Conservation (phyloP, 2,329 filamentous ascomycete species). For the Stagonosporopsis vannaccii region DNA sequence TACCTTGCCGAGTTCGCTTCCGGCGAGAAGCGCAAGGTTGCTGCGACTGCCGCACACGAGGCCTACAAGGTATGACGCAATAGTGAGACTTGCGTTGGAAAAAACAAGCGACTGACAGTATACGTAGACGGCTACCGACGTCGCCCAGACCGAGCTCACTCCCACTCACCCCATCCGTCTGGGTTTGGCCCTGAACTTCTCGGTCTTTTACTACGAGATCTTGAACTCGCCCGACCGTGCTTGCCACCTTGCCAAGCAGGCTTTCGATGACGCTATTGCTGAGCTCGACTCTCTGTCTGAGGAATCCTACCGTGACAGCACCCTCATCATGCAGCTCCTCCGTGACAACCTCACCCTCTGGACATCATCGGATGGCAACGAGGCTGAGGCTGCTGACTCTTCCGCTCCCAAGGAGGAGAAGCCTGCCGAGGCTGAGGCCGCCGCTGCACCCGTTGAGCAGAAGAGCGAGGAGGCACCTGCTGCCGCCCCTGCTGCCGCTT, state of each 20-base stretch:
- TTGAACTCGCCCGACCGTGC: conserved; percentile 97
- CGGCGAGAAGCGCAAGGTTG: conserved; percentile 89
- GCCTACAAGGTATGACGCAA: conserved; percentile 86
- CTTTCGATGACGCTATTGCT: conserved; percentile 97
- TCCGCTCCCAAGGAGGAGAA: conserved; percentile 70
- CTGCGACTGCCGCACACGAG: conserved; percentile 86
- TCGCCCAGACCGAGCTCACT: conserved; percentile 96
- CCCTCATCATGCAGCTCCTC: conserved; percentile 98
- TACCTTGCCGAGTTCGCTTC: conserved; percentile 94
- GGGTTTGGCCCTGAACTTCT: conserved; percentile 98
- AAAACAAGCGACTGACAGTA: conserved; percentile 32
- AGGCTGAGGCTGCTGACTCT: conserved; percentile 71
- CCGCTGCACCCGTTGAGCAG: conserved; percentile 51
- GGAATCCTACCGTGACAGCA: conserved; percentile 99
- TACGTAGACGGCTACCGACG: conserved; percentile 87
- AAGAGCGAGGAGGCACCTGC: conserved; percentile 45
- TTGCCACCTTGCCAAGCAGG: conserved; percentile 98
- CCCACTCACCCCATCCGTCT: conserved; percentile 98
- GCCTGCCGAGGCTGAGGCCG: conserved; percentile 57
- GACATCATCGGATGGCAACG: conserved; percentile 91
- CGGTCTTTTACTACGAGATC: conserved; percentile 99
- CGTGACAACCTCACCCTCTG: conserved; percentile 98
- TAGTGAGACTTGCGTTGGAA: conserved; percentile 10
- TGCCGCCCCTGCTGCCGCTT: conserved; percentile 44
- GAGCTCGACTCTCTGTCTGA: conserved; percentile 97